Evolutionary conservation across 2,329 filamentous ascomycete species (phyloP).

Genomic region (Raffaelea ambrosiae): DNA sequence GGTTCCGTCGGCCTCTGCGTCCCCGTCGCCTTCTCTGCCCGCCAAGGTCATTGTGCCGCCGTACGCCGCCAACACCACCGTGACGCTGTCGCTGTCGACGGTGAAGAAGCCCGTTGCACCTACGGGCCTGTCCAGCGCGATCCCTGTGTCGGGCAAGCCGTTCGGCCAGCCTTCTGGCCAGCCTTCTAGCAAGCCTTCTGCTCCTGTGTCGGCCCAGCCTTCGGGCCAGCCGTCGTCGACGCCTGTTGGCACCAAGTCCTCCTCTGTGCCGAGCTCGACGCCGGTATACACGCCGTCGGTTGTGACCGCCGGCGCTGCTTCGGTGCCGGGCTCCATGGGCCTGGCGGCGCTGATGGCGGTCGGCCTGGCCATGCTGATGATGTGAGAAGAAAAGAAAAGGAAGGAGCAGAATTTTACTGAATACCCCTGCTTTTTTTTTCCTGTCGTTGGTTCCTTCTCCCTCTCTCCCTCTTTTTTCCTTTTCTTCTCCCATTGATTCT

Average conservation of each 20-base stretch:
- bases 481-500: background rate
- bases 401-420: background rate
- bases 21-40: background rate
- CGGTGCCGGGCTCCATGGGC: slow-evolving; percentile 7
- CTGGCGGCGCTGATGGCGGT: slow-evolving; percentile 6
- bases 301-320: slow-evolving; percentile 11
- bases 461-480: background rate
- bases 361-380: slow-evolving; percentile 9
- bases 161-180: background rate
- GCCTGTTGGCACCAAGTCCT: background rate
- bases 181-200: background rate
- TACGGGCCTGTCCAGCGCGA: no score
- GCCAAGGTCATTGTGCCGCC: background rate
- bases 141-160: no score
- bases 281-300: background rate
- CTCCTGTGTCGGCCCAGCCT: background rate
- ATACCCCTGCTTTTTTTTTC: background rate
- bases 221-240: background rate
- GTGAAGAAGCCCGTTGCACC: background rate
- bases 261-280: background rate
- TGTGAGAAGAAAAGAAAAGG: slow-evolving; percentile 3
- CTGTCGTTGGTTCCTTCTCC: background rate
- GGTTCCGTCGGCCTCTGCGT: background rate
- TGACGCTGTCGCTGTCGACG: background rate
- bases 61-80: background rate